Percentiles rank a stretch among this genome's conserved stretches.
Evolutionary conservation across 305 asterid species (phyloP).

Genomic region (Solanum hybrid): DNA sequence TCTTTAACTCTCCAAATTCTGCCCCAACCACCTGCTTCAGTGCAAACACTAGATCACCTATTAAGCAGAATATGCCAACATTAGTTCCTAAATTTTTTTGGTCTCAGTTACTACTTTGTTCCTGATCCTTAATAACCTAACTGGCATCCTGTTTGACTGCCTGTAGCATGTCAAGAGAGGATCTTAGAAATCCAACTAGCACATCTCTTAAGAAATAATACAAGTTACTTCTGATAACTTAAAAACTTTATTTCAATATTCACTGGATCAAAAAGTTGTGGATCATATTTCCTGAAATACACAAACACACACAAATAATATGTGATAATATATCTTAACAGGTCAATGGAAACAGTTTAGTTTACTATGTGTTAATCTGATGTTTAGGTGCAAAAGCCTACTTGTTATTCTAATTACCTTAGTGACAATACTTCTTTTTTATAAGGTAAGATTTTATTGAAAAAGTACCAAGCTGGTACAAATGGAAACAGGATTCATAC

Average conservation of each 20-base stretch:
- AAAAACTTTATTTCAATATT: neutral
- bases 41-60: neutral
- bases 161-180: neutral
- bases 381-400: neutral
- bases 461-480: neutral
- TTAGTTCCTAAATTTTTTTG: neutral
- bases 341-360: neutral
- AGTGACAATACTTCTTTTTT: neutral
- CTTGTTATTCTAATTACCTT: neutral
- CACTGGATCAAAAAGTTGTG: neutral
- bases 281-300: neutral
- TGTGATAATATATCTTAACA: neutral
- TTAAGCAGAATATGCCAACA: neutral
- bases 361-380: neutral
- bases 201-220: neutral
- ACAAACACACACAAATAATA: neutral
- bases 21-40: neutral
- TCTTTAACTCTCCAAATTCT: neutral
- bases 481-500: neutral
- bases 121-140: neutral
- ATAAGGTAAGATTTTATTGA: neutral
- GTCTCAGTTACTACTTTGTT: neutral
- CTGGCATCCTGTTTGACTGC: neutral
- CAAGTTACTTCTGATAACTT: neutral
- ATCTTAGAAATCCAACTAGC: neutral